phyloP scores from a whole-genome alignment of 345 rosid genomes.

The Citrus mangshanensis region DNA sequence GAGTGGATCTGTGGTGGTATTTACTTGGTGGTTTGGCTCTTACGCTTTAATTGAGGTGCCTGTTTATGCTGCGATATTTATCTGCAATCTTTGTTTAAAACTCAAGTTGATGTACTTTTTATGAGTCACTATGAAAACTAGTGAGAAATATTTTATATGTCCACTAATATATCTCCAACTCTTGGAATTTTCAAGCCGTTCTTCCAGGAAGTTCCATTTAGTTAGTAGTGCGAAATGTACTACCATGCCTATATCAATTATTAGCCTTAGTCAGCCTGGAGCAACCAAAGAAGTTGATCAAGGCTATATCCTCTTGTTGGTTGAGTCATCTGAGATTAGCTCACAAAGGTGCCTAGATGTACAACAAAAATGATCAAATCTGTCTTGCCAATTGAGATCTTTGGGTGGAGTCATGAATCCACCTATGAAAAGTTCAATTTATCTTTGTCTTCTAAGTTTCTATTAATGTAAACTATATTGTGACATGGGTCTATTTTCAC shows the following conservation, averaged over 20 bases:
- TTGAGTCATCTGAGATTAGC: not conserved
- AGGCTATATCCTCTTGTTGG: not conserved
- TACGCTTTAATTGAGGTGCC: not conserved
- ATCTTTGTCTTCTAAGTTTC: not conserved
- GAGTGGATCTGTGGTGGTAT: no score
- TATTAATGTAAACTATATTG: not conserved
- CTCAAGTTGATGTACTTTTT: not conserved
- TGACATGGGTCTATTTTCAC: conserved; percentile 3
- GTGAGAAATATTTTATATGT: not conserved
- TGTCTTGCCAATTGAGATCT: no score
- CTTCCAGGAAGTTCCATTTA: not conserved
- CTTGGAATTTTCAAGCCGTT: no score
- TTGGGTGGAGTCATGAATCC: not conserved
- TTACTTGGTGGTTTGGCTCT: not conserved
- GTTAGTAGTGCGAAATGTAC: not conserved
- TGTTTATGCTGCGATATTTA: not conserved
- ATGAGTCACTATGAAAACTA: not conserved
- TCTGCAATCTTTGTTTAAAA: not conserved
- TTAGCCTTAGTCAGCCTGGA: not conserved
- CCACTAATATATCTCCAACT: not conserved
- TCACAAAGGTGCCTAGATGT: not conserved
- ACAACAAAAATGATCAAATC: not conserved
- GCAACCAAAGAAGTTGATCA: not conserved
- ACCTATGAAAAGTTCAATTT: not conserved
- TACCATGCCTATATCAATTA: not conserved